These are phyloP conservation scores for Erigeron canadensis DNA, from an alignment of 129 eudicot species.

Conservation along the genomic window DNA sequence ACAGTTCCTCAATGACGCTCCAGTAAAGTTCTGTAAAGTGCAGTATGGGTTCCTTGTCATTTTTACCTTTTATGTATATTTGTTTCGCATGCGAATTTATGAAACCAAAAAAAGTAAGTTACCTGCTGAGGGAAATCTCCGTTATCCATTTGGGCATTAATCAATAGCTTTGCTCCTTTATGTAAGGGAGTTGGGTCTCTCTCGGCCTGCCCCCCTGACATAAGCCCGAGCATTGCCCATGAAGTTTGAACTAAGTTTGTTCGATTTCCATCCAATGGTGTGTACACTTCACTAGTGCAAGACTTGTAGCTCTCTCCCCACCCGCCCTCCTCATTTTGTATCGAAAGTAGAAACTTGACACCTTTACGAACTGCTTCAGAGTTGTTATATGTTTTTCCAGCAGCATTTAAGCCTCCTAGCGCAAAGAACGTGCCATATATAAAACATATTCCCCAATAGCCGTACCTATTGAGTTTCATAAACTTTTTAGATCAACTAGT, in stretches of 20 bases:
- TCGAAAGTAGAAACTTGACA: background rate
- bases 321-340: conserved; percentile 55
- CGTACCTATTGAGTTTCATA: conserved; percentile 35
- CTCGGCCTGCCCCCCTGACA: conserved; percentile 20
- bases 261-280: conserved; percentile 41
- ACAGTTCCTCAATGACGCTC: conserved; percentile 39
- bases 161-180: conserved; percentile 41
- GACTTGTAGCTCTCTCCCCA: conserved; percentile 74
- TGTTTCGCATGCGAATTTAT: no score
- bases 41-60: no score
- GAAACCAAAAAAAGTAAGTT: background rate
- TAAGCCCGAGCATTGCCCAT: conserved; percentile 11
- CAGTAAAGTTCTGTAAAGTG: conserved; percentile 34
- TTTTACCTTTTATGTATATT: no score
- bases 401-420: conserved; percentile 43
- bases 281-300: conserved; percentile 57
- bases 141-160: conserved; percentile 42
- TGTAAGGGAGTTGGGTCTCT: conserved; percentile 37
- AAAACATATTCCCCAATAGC: conserved; percentile 72
- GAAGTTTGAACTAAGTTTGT: conserved; percentile 53
- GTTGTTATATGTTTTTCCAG: conserved; percentile 35
- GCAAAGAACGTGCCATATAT: conserved; percentile 58
- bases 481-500: background rate
- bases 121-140: conserved; percentile 47
- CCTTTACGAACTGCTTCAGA: conserved; percentile 53